A percentile compares a stretch with the other conserved stretches of the same genome.
Evolutionary conservation across 2,329 filamentous ascomycete genomes (phyloP).

Genomic region (Ophiostoma pallidulum): DNA sequence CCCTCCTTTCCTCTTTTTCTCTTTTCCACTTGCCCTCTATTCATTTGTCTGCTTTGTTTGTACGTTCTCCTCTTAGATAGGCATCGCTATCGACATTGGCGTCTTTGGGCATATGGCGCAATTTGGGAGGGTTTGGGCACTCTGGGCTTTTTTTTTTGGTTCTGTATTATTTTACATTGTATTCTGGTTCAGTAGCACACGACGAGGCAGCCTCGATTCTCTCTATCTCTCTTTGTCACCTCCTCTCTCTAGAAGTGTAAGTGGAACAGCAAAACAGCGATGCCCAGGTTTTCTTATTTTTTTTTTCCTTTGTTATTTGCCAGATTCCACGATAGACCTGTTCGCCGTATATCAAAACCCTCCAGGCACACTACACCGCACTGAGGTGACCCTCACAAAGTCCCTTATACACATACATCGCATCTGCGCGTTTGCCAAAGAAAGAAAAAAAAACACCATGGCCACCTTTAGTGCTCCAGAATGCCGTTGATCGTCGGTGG

Average conservation of each 20-base stretch:
- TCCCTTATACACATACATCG: no score
- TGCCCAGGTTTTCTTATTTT: background rate
- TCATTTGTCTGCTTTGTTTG: background rate
- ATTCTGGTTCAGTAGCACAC: background rate
- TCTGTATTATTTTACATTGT: background rate
- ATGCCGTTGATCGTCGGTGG: constrained; percentile 31
- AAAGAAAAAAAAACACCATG: no score
- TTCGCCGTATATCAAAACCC: no score
- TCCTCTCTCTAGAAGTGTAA: no score
- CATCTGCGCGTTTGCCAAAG: no score
- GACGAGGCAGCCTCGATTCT: no score
- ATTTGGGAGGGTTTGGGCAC: background rate
- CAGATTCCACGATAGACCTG: no score
- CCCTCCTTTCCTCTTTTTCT: background rate
- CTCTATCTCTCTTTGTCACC: no score
- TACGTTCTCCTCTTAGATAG: background rate
- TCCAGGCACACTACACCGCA: no score
- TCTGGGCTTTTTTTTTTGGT: background rate
- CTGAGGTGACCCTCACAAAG: no score
- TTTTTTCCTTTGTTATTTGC: background rate
- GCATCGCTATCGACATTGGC: constrained; percentile 9
- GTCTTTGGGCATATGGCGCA: constrained; percentile 2
- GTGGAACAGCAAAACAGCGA: no score
- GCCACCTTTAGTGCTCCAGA: background rate
- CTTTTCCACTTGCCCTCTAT: background rate